phyloP scores from a whole-genome alignment of 495 filamentous ascomycete genomes.

The Penicillium egyptiacum region DNA sequence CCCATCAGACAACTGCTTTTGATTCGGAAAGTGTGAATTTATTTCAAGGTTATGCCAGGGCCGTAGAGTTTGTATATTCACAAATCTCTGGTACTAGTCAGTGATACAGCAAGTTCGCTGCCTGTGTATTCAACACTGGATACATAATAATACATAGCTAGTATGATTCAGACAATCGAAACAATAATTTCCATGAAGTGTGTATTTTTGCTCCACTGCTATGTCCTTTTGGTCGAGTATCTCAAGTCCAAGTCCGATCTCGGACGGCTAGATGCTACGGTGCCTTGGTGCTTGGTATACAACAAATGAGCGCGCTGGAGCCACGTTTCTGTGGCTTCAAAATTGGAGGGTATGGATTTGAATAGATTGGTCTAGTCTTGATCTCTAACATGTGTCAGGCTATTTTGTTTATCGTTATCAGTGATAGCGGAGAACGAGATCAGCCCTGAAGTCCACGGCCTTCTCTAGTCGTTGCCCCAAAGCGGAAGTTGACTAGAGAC shows the following conservation, averaged over 20 bases:
- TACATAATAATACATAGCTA: not conserved
- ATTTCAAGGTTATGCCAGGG: not conserved
- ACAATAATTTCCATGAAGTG: not conserved
- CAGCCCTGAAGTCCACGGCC: not conserved
- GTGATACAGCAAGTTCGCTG: not conserved
- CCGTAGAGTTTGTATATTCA: not conserved
- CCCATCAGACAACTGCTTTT: not conserved
- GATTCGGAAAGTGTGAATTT: not conserved
- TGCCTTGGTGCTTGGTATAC: not conserved
- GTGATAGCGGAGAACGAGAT: not conserved
- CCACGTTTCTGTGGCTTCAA: not conserved
- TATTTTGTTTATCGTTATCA: not conserved
- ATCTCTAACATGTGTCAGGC: not conserved
- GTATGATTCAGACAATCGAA: not conserved
- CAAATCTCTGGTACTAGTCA: not conserved
- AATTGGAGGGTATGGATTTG: not conserved
- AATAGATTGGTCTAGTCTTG: not conserved
- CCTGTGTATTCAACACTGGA: not conserved
- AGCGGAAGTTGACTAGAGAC: constrained; percentile 11
- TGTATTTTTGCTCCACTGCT: constrained; percentile 1
- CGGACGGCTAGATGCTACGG: not conserved
- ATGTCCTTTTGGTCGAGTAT: not conserved
- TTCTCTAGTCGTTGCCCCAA: not conserved
- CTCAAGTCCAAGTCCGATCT: constrained; percentile 1
- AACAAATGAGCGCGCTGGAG: not conserved